Conservation (phyloP, 176 grass and related monocot genomes). For the Aegilops umbellulata region DNA sequence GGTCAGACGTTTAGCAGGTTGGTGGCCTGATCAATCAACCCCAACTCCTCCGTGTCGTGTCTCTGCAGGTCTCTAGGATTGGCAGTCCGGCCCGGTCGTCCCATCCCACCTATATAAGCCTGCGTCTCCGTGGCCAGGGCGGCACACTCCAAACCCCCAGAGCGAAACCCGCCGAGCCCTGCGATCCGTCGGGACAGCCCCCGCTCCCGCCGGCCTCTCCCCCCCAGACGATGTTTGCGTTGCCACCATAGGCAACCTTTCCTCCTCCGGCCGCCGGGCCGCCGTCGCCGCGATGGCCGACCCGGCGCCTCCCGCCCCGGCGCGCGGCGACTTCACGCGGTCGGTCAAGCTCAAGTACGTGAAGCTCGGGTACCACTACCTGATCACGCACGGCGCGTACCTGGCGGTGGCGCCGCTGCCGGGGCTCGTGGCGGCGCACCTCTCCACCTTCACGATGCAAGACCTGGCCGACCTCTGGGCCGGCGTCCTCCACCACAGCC, state of each 20-base stretch:
- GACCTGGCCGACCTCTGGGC: slow-evolving; percentile 44
- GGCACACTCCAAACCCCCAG: not conserved
- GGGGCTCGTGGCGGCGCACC: slow-evolving; percentile 38
- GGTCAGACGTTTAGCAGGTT: not conserved
- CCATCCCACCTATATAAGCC: not conserved
- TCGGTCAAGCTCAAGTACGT: slow-evolving; percentile 82
- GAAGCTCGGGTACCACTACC: slow-evolving; percentile 78
- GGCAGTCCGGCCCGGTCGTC: not conserved
- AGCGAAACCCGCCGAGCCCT: not conserved
- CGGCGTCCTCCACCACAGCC: slow-evolving; percentile 39
- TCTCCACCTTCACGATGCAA: slow-evolving; percentile 43
- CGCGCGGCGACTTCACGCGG: slow-evolving; percentile 46
- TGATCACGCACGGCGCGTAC: slow-evolving; percentile 58
- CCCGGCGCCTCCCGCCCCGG: not conserved
- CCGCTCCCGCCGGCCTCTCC: not conserved
- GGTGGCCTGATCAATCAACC: not conserved
- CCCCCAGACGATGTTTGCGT: not conserved
- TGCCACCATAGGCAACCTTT: slow-evolving; percentile 8
- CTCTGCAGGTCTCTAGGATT: not conserved
- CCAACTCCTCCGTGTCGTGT: not conserved
- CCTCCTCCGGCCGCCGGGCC: not conserved
- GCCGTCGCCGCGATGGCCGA: not conserved
- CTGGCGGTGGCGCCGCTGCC: slow-evolving; percentile 34
- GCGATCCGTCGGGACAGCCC: not conserved
- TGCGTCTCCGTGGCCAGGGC: not conserved